Conservation (phyloP, 805 yeast species). For the Suhomyces sp. region DNA sequence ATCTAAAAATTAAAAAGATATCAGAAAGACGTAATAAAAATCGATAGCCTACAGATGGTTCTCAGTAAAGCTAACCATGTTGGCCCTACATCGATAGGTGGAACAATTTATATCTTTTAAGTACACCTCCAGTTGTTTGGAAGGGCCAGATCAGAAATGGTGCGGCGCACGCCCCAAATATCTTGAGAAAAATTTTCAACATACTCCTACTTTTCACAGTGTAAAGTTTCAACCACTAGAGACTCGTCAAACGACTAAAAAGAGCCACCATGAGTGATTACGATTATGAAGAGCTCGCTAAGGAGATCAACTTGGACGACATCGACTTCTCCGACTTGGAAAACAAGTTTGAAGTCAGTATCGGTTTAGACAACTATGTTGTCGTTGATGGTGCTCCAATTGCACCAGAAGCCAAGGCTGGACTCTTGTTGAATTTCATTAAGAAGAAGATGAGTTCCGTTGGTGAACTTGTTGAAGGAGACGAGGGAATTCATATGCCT, state of each 20-base stretch:
- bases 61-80: too few relatives aligned
- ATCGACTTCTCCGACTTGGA: slow-evolving; percentile 86
- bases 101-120: too few relatives aligned
- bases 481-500: slow-evolving; percentile 79
- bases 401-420: slow-evolving; percentile 86
- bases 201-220: neutral
- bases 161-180: neutral
- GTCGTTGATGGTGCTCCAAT: slow-evolving; percentile 95
- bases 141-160: neutral
- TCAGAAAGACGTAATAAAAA: too few relatives aligned
- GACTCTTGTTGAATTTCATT: slow-evolving; percentile 80
- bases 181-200: slow-evolving; percentile 6
- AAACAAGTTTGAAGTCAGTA: slow-evolving; percentile 59
- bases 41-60: too few relatives aligned
- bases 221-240: neutral
- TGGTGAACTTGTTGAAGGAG: slow-evolving; percentile 64
- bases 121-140: too few relatives aligned
- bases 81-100: too few relatives aligned
- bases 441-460: slow-evolving; percentile 73
- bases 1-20: too few relatives aligned
- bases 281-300: slow-evolving; percentile 34
- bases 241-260: slow-evolving; percentile 3
- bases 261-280: too few relatives aligned
- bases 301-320: slow-evolving; percentile 45
- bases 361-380: slow-evolving; percentile 72